Conservation (phyloP, 2,329 filamentous ascomycete species). For the Apiospora koreana region DNA sequence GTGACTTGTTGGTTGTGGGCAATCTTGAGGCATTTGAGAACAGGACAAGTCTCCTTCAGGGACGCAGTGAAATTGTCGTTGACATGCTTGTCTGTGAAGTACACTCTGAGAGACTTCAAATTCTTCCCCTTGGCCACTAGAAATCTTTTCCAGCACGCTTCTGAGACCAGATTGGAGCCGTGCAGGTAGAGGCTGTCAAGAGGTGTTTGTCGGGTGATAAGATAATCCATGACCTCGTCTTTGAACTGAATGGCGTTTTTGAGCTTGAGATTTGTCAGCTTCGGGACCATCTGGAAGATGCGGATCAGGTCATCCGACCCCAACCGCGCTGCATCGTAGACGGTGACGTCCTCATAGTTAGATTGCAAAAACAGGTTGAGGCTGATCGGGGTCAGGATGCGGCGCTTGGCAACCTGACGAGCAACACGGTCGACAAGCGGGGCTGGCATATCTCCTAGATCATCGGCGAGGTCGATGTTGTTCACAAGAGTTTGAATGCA, state of each 20-base stretch:
- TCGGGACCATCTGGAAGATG: constrained; percentile 75
- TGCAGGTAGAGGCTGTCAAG: constrained; percentile 78
- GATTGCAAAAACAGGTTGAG: constrained; percentile 59
- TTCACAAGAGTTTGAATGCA: constrained; percentile 64
- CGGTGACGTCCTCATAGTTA: constrained; percentile 48
- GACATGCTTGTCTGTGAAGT: constrained; percentile 82
- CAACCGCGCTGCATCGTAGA: constrained; percentile 66
- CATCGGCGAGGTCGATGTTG: constrained; percentile 63
- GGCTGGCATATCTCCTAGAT: constrained; percentile 60
- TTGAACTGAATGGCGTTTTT: constrained; percentile 92
- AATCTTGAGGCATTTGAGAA: constrained; percentile 75
- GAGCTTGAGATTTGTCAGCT: constrained; percentile 70
- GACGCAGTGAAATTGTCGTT: constrained; percentile 66
- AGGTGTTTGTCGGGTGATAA: constrained; percentile 68
- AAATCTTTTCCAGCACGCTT: constrained; percentile 72
- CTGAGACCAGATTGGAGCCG: constrained; percentile 79
- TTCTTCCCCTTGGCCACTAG: constrained; percentile 65
- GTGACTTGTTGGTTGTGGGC: constrained; percentile 77
- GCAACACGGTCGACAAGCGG: constrained; percentile 60
- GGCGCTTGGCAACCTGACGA: constrained; percentile 60
- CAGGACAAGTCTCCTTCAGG: constrained; percentile 66
- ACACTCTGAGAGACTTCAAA: constrained; percentile 73
- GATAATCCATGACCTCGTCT: constrained; percentile 78
- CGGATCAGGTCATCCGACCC: constrained; percentile 74
- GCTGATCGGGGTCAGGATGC: constrained; percentile 55